Conservation (phyloP, 75 land plant genomes). For the Adiantum capillusveneris region DNA sequence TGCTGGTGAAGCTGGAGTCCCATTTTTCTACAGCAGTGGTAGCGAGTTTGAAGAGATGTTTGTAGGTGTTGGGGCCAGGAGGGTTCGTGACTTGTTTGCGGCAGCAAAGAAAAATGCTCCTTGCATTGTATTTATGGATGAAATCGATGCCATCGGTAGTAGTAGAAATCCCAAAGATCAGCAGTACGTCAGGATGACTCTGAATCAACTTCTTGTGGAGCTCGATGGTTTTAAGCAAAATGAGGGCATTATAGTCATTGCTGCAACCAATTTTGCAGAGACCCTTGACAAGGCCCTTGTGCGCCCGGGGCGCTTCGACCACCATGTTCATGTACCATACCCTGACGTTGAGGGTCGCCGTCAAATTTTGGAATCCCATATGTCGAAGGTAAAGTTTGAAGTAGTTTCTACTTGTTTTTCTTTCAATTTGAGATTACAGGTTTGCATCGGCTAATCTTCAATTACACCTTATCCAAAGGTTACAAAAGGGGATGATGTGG, state of each 20-base stretch:
- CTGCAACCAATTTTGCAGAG: slow-evolving; percentile 97
- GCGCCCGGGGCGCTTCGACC: slow-evolving; percentile 95
- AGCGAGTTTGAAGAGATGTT: slow-evolving; percentile 99
- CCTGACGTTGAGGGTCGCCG: slow-evolving; percentile 98
- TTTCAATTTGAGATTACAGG: too few species aligned
- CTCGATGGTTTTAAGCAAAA: slow-evolving; percentile 98
- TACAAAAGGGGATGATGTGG: slow-evolving; percentile 88
- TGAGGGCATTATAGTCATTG: slow-evolving; percentile 97
- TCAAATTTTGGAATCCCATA: slow-evolving; percentile 90
- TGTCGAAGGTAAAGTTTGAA: slow-evolving; percentile 95
- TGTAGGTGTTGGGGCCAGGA: slow-evolving; percentile 96
- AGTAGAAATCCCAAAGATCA: slow-evolving; percentile 96
- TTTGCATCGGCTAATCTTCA: too few species aligned
- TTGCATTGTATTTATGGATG: slow-evolving; percentile 98
- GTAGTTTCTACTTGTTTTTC: too few species aligned
- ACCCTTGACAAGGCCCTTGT: slow-evolving; percentile 91
- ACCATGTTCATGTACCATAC: slow-evolving; percentile 97
- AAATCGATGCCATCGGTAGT: slow-evolving; percentile 97
- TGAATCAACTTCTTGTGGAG: slow-evolving; percentile 94
- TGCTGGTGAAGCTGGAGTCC: slow-evolving; percentile 98
- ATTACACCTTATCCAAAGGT: too few species aligned
- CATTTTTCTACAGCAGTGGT: slow-evolving; percentile 98
- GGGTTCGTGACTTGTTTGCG: slow-evolving; percentile 88
- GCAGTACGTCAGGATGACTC: slow-evolving; percentile 97
- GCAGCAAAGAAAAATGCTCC: slow-evolving; percentile 97